phyloP scores from a whole-genome alignment of 2,329 filamentous ascomycete genomes.

The Penicillium sp. region DNA sequence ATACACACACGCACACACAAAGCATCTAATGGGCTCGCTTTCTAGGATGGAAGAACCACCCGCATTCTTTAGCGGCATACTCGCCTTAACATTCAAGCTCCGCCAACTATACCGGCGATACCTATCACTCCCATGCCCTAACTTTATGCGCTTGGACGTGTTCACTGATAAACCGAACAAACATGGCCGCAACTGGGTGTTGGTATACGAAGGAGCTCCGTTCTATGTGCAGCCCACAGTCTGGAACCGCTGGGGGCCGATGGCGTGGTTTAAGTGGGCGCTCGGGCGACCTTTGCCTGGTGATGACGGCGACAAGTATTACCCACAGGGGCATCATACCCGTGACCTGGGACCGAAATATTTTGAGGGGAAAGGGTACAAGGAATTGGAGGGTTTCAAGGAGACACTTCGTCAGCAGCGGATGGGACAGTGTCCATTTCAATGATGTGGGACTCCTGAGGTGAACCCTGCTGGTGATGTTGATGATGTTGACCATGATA shows the following conservation, averaged over 20 bases:
- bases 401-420: constrained; percentile 48
- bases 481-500: neutral
- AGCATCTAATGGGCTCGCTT: no score
- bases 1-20: no score
- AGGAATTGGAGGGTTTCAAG: constrained; percentile 26
- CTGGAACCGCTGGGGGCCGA: constrained; percentile 62
- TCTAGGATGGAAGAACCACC: constrained; percentile 40
- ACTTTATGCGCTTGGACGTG: constrained; percentile 36
- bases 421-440: constrained; percentile 50
- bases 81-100: constrained; percentile 50
- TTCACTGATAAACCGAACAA: constrained; percentile 53
- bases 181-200: constrained; percentile 54
- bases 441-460: neutral
- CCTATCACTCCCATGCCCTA: constrained; percentile 59
- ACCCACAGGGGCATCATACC: constrained; percentile 50
- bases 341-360: constrained; percentile 62
- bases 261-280: constrained; percentile 50
- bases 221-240: constrained; percentile 62
- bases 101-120: constrained; percentile 59
- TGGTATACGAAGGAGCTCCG: constrained; percentile 60
- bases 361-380: constrained; percentile 52
- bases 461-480: neutral
- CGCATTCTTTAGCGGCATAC: constrained; percentile 32
- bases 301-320: constrained; percentile 48
- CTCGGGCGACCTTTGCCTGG: constrained; percentile 50